Evolutionary conservation across 345 rosid species (phyloP).

Genomic region (Linum lewisii): DNA sequence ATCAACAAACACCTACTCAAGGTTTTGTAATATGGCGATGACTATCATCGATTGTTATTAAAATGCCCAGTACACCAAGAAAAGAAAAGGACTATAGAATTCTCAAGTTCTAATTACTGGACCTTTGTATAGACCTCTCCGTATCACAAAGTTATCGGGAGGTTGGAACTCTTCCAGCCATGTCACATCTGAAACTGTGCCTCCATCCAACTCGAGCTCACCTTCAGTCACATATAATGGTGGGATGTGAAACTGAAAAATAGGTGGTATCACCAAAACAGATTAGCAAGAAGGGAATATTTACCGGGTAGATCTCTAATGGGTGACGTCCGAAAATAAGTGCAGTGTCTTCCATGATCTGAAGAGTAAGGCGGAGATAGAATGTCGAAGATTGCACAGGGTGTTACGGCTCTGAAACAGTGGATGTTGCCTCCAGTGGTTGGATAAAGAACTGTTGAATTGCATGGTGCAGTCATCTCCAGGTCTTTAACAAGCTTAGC

Average conservation of each 20-base stretch:
- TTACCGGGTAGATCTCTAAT: slow-evolving; percentile 1
- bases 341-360: slow-evolving; percentile 5
- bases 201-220: slow-evolving; percentile 49
- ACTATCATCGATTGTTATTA: background rate
- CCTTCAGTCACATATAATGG: slow-evolving; percentile 30
- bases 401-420: slow-evolving; percentile 4
- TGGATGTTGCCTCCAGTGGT: slow-evolving; percentile 5
- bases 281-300: background rate
- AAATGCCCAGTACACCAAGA: background rate
- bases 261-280: no score
- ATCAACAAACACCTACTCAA: background rate
- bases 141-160: slow-evolving; percentile 69
- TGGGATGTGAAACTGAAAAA: no score
- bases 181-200: slow-evolving; percentile 35
- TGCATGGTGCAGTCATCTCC: slow-evolving; percentile 1
- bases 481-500: slow-evolving; percentile 4
- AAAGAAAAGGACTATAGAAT: background rate
- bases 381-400: slow-evolving; percentile 1
- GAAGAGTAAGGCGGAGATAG: slow-evolving; percentile 6
- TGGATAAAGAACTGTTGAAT: slow-evolving; percentile 6
- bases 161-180: slow-evolving; percentile 87
- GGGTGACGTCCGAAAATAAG: background rate
- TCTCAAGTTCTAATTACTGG: slow-evolving; percentile 65
- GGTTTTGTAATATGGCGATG: background rate
- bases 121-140: slow-evolving; percentile 59